These are phyloP conservation scores for Hymenoscyphus fructigenus DNA, from an alignment of 2,329 filamentous ascomycete genomes.

Conservation along the genomic window DNA sequence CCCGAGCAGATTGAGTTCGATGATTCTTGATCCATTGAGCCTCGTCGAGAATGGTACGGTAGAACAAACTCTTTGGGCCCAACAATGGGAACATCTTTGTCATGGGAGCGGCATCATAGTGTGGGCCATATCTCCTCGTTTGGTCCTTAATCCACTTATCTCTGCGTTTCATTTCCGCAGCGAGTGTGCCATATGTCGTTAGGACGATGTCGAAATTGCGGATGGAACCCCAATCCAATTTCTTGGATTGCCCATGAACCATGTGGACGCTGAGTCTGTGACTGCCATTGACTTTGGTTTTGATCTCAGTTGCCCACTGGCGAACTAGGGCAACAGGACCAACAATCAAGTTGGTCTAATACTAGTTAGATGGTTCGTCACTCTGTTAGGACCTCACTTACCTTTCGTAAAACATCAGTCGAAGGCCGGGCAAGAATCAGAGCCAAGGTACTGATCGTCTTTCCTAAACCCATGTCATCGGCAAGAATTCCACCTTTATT, in stretches of 20 bases:
- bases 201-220: constrained; percentile 71
- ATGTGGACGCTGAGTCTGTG: constrained; percentile 65
- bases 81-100: constrained; percentile 46
- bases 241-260: constrained; percentile 62
- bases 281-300: constrained; percentile 60
- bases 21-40: constrained; percentile 80
- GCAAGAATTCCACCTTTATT: constrained; percentile 73
- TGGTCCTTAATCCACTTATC: constrained; percentile 45
- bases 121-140: constrained; percentile 24
- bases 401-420: constrained; percentile 43
- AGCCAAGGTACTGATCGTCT: constrained; percentile 79
- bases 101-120: constrained; percentile 40
- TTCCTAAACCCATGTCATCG: constrained; percentile 82
- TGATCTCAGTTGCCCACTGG: constrained; percentile 83
- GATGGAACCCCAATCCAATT: constrained; percentile 59
- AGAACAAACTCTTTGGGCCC: constrained; percentile 60
- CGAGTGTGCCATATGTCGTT: constrained; percentile 75
- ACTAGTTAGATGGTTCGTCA: constrained; percentile 16
- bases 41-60: constrained; percentile 74
- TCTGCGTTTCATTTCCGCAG: constrained; percentile 64
- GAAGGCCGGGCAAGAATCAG: constrained; percentile 60
- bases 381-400: constrained; percentile 17
- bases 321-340: constrained; percentile 76
- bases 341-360: constrained; percentile 75
- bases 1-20: constrained; percentile 59